Conservation (phyloP, 768 basidiomycete genomes). For the Dentipellis sp. region DNA sequence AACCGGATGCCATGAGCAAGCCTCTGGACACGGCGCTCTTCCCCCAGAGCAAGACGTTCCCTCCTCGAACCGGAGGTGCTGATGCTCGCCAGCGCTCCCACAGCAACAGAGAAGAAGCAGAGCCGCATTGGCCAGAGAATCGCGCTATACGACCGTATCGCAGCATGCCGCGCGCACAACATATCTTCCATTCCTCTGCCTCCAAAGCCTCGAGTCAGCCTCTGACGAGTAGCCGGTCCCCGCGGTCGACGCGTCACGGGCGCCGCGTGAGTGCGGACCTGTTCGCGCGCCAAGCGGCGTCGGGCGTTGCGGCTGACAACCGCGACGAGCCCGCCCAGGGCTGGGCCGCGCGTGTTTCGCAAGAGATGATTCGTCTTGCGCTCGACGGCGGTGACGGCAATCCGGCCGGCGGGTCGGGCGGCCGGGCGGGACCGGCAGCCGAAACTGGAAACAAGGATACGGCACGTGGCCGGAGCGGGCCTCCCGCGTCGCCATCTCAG, state of each 20-base stretch:
- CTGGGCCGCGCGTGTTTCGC: slow-evolving; percentile 54
- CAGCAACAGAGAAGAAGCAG: slow-evolving; percentile 4
- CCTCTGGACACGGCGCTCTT: background rate
- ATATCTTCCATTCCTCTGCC: slow-evolving; percentile 13
- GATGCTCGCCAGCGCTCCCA: background rate
- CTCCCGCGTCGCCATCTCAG: background rate
- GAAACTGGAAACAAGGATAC: slow-evolving; percentile 7
- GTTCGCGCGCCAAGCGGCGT: slow-evolving; percentile 38
- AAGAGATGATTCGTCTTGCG: slow-evolving; percentile 43
- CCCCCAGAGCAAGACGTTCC: slow-evolving; percentile 13
- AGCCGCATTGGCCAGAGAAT: slow-evolving; percentile 18
- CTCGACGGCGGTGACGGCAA: slow-evolving; percentile 22
- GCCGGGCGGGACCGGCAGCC: background rate
- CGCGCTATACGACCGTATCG: slow-evolving; percentile 15
- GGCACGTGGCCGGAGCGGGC: slow-evolving; percentile 11
- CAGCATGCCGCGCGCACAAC: slow-evolving; percentile 20
- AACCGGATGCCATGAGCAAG: background rate
- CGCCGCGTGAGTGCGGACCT: slow-evolving; percentile 51
- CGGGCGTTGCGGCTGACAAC: slow-evolving; percentile 17
- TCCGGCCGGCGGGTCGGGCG: background rate
- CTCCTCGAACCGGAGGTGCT: slow-evolving; percentile 8
- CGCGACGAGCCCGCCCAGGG: slow-evolving; percentile 28
- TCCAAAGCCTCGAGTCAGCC: background rate
- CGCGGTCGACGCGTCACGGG: slow-evolving; percentile 12
- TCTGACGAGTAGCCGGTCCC: background rate